Base-by-base conservation (phyloP, 192 early-diverging fungal genomes). In the Dispira simplex region DNA sequence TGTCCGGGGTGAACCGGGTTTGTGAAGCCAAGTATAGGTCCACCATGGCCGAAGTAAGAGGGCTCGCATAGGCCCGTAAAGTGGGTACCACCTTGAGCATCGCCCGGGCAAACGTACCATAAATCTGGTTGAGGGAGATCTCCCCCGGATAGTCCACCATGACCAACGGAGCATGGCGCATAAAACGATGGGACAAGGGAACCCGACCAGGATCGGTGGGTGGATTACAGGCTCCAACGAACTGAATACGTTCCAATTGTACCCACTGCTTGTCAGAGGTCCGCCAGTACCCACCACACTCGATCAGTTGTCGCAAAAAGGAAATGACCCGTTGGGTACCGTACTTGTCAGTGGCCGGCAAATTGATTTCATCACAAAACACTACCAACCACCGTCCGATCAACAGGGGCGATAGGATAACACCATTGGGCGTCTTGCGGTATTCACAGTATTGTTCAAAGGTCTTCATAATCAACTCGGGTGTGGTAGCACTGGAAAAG, bases 301-400 rank as follows among this genome's bases (percentile, higher is more conserved):
- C 95, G 10, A 99, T 85, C 57, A 98, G 72, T 68, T 93, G 92
- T 46, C 97, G 84, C 64, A 99, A 68, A 72, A 97, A 98, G 2
- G 96, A 92, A 25, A 98, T 91, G 32, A 97, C 96, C 13, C 95
- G 86, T 70, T 99, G 97, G 23, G 97, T 98, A 23, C 92, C 92
- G 60, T 99, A 99, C 67, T 92, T 88, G 78, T 99, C 97, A 14
- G 77, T 75, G 18, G 92, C 90, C 0, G 97, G 97, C 70, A 99
- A 75, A 68, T 99, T 99, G 73, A 99, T 93, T 81, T 99, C 97
- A 71, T 99, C 97, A 73, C 97, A 99, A 73, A 99, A 99, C 53
- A 99, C 78, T 11, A 99, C 95, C 25, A 99, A 81, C 95, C 95
- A 98, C 27, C 90, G 82, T 46, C 91, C 93, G 21, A 90, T 77